Evolutionary conservation across 2,329 filamentous ascomycete species (phyloP).

Genomic region (Chaetomium sp.): DNA sequence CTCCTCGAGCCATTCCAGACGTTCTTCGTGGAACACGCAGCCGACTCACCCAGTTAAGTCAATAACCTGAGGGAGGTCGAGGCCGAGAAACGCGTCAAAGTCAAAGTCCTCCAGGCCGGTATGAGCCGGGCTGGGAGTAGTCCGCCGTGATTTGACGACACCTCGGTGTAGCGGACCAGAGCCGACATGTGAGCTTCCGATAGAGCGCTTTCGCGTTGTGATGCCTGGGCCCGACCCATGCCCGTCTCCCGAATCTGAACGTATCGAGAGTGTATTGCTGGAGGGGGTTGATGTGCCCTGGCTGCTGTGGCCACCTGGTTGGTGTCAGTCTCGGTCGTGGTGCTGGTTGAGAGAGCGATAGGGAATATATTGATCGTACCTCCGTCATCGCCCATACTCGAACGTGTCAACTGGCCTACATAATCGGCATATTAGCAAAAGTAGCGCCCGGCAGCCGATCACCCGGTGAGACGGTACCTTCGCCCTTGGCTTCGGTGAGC

Average conservation of each 20-base stretch:
- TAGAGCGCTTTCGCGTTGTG: constrained; percentile 36
- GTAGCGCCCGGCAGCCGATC: neutral
- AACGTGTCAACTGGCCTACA: constrained; percentile 1
- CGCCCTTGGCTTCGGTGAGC: constrained; percentile 31
- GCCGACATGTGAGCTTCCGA: constrained; percentile 34
- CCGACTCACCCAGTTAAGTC: constrained; percentile 38
- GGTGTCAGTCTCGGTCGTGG: constrained; percentile 6
- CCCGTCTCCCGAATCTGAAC: constrained; percentile 10
- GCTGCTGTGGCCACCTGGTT: neutral
- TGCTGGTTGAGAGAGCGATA: neutral
- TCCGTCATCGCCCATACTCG: neutral
- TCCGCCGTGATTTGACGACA: constrained; percentile 42
- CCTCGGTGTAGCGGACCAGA: constrained; percentile 13
- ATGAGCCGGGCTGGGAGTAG: constrained; percentile 29
- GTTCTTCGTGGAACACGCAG: neutral
- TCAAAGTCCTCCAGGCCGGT: neutral
- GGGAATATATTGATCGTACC: constrained; percentile 2
- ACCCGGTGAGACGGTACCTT: constrained; percentile 12
- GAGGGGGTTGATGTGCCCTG: constrained; percentile 9
- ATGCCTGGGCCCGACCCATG: neutral
- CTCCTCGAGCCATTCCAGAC: neutral
- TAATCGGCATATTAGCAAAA: constrained; percentile 3
- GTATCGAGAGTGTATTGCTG: constrained; percentile 17
- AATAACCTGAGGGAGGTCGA: constrained; percentile 29
- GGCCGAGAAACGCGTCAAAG: constrained; percentile 11